phyloP scores from a whole-genome alignment of 2,329 filamentous ascomycete genomes.

The Aspergillus caelatus region DNA sequence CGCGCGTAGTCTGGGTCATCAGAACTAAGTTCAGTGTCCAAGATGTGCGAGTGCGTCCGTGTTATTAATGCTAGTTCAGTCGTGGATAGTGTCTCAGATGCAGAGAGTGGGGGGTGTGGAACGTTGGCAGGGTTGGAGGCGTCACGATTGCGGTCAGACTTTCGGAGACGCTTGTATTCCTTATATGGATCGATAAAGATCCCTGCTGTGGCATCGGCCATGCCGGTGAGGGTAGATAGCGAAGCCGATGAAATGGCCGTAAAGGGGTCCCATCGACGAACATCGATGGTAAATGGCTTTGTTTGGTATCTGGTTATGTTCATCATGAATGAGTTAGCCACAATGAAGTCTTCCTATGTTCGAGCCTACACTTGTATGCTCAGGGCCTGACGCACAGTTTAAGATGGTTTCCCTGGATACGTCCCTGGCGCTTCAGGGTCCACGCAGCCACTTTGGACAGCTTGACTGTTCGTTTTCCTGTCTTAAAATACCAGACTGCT shows the following conservation, averaged over 20 bases:
- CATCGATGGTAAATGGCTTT: background rate
- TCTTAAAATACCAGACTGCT: slow-evolving; percentile 30
- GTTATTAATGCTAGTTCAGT: background rate
- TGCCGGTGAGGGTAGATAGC: slow-evolving; percentile 12
- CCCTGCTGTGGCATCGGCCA: slow-evolving; percentile 18
- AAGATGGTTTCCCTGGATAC: background rate
- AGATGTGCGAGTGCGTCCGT: background rate
- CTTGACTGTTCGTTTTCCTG: slow-evolving; percentile 8
- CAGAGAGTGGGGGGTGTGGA: background rate
- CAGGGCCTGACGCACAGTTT: background rate
- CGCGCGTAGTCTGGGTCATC: background rate
- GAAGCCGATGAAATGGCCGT: slow-evolving; percentile 23
- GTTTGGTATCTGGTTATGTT: background rate
- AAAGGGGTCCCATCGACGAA: background rate
- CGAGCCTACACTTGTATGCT: background rate
- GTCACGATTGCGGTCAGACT: background rate
- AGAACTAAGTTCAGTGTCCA: background rate
- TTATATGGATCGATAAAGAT: slow-evolving; percentile 29
- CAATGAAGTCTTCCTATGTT: background rate
- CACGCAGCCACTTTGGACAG: slow-evolving; percentile 23
- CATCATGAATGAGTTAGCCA: no score
- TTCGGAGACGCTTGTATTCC: slow-evolving; percentile 17
- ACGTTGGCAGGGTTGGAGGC: background rate
- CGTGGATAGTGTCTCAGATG: background rate
- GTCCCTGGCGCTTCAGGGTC: background rate